Evolutionary conservation across 495 filamentous ascomycete genomes (phyloP), one percentile per base, ranked within the genome.

Genomic region (Hyaloscypha variabilis): DNA sequence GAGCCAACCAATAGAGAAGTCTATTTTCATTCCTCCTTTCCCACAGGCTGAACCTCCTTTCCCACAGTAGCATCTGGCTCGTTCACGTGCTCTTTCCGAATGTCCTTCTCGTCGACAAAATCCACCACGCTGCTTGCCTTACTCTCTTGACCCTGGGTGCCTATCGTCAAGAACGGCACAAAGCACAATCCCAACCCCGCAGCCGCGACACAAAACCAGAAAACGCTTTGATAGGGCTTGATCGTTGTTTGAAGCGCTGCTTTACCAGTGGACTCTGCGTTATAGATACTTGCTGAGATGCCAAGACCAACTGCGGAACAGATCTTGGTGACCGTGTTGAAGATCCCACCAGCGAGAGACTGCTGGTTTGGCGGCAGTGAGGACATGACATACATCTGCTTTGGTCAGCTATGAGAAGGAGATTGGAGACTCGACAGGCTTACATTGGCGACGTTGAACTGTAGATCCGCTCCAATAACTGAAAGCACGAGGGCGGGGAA

Each of bases 401-500:
- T 77, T 6, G 77, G 64, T 39, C 68, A 62, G 51, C n/a, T 28
- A 6, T 34, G 13, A 19, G 51, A 51, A 46, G 62, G 8, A 31
- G 4, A 8, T 25, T 24, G 34, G n/a, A 21, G 2, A 34, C 31
- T 13, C 31, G 31, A 13, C 31, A 34, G 31, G 73, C 81, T 73
- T 56, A 86, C 83, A 69, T 88, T 88, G 6, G 81, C 80, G 39
- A 87, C 84, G 57, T 86, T 87, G 73, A 88, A 87, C 64, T 87
- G 83, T 14, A 84, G 79, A 71, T 88, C 85, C 14, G 82, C 83
- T 6, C 84, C 84, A n/a, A 82, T 79, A 17, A 86, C 83, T 53
- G 71, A 74, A 19, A 87, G 70, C 13, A 85, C 70, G 54, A 87
- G 78, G 17, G 80, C 75, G 1, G 84, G 83, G 67, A 88, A 86